Evolutionary conservation across 129 eudicot genomes (phyloP).

Genomic region (Apium graveolens): DNA sequence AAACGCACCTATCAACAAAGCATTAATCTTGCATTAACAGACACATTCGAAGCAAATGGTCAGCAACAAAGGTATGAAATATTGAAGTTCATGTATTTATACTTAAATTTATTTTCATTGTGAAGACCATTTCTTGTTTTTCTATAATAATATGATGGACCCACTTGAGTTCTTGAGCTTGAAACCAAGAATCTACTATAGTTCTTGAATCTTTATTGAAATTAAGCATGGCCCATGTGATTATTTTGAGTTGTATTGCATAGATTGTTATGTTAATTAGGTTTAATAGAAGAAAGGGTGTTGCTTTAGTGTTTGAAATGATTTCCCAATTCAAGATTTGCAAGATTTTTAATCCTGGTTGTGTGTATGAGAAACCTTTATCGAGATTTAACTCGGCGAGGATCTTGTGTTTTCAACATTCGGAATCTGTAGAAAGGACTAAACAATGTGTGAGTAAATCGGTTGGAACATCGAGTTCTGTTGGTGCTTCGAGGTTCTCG

Average conservation of each 20-base stretch:
- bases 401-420: conserved; percentile 29
- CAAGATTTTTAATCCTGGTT: conserved; percentile 17
- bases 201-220: not conserved
- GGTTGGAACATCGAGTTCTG: conserved; percentile 24
- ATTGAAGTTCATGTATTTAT: not conserved
- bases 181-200: not conserved
- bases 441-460: conserved; percentile 18
- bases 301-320: conserved; percentile 29
- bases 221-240: not conserved
- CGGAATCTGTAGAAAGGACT: conserved; percentile 7
- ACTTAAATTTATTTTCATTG: not conserved
- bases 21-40: not conserved
- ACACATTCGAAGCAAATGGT: not conserved
- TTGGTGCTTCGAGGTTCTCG: conserved; percentile 24
- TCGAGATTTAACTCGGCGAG: conserved; percentile 7
- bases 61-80: not conserved
- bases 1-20: not conserved
- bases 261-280: conserved; percentile 39
- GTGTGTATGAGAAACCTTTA: conserved; percentile 26
- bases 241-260: not conserved
- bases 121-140: not conserved
- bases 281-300: conserved; percentile 24
- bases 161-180: not conserved
- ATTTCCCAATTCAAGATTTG: conserved; percentile 41
- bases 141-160: not conserved